Percentiles rank a stretch among this genome's conserved stretches.
Evolutionary conservation across 2,329 filamentous ascomycete genomes (phyloP).

Genomic region (Calonectria hawksworthii): DNA sequence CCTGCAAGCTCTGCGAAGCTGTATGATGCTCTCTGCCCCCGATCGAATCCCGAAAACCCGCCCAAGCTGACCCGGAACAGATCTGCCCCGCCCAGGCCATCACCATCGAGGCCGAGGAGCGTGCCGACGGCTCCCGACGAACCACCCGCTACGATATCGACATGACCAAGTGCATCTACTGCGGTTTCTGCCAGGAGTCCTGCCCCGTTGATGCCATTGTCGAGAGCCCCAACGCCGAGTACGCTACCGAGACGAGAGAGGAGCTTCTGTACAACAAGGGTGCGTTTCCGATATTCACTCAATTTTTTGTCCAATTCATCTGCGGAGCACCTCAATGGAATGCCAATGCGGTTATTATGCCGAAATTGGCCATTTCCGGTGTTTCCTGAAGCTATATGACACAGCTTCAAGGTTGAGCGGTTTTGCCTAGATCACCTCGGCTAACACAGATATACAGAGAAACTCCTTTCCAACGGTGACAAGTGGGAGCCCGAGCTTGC

Average conservation of each 20-base stretch:
- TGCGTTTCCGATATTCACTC: constrained; percentile 46
- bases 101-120: constrained; percentile 98
- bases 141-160: constrained; percentile 99
- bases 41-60: background rate
- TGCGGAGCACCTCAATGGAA: background rate
- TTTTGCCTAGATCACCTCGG: constrained; percentile 20
- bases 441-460: constrained; percentile 67
- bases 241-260: constrained; percentile 80
- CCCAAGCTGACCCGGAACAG: constrained; percentile 51
- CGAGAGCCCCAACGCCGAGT: constrained; percentile 74
- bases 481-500: constrained; percentile 99
- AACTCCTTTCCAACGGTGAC: constrained; percentile 89
- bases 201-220: constrained; percentile 96
- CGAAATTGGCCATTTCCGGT: background rate
- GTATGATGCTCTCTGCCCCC: constrained; percentile 56
- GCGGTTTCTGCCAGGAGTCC: constrained; percentile 98
- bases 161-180: constrained; percentile 99
- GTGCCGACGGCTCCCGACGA: constrained; percentile 92
- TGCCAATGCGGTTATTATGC: background rate
- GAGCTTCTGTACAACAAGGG: constrained; percentile 97
- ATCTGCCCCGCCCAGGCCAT: constrained; percentile 98
- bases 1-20: constrained; percentile 99
- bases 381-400: background rate
- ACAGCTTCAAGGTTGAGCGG: constrained; percentile 24
- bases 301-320: background rate